Evolutionary conservation across 225 moss, liverwort and hornwort genomes (phyloP).

Genomic region (Takakia lepidozioides): DNA sequence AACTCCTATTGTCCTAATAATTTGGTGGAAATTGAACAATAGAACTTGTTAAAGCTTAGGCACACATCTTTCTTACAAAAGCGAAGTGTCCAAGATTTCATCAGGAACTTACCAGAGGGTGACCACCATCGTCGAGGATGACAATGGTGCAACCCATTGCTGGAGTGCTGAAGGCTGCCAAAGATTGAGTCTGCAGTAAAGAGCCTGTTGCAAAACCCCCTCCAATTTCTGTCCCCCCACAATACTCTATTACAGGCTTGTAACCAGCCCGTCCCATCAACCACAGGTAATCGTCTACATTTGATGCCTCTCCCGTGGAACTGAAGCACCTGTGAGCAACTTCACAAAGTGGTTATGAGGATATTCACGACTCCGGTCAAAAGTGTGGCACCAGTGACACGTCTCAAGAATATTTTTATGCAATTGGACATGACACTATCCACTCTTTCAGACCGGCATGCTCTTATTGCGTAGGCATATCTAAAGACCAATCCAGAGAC

Average conservation of each 20-base stretch:
- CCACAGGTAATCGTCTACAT: conserved; percentile 79
- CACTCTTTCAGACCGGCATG: no score
- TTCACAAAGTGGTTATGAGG: no score
- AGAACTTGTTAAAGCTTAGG: no score
- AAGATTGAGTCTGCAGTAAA: conserved; percentile 70
- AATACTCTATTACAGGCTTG: conserved; percentile 72
- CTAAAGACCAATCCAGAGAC: no score
- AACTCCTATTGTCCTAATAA: no score
- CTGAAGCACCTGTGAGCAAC: conserved; percentile 50
- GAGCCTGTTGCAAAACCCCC: conserved; percentile 53
- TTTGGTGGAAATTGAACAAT: no score
- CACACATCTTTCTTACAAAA: not conserved
- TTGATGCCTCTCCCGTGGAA: conserved; percentile 78
- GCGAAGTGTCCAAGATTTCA: no score
- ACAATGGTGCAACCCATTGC: conserved; percentile 48
- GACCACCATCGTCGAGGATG: conserved; percentile 60
- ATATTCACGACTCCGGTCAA: no score
- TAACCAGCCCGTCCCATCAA: conserved; percentile 56
- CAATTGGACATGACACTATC: no score
- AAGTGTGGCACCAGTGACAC: no score
- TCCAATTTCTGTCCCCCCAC: conserved; percentile 90
- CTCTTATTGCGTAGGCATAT: no score
- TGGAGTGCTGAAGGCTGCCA: conserved; percentile 69
- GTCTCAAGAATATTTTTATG: not conserved
- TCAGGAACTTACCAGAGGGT: conserved; percentile 54